phyloP scores from a whole-genome alignment of 257 asterid genomes.

The Buddleja alternifolia region DNA sequence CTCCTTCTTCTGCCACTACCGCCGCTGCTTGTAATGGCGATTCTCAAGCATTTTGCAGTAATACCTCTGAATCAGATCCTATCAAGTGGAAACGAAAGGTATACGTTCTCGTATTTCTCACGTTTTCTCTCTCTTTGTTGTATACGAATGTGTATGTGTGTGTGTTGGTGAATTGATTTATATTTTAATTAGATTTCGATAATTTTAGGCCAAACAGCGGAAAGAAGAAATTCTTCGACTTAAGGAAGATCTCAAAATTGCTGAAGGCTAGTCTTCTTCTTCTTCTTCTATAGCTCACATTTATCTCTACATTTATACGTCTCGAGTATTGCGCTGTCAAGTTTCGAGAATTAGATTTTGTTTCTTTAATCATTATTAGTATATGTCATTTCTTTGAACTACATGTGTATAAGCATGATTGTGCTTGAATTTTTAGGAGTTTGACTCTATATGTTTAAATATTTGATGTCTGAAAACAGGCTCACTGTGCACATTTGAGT shows the following conservation, averaged over 20 bases:
- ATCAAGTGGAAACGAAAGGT: slow-evolving; percentile 84
- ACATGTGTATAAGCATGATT: neutral
- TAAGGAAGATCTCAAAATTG: slow-evolving; percentile 73
- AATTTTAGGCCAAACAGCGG: slow-evolving; percentile 73
- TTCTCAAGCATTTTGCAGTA: slow-evolving; percentile 24
- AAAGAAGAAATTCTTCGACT: slow-evolving; percentile 77
- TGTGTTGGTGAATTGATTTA: slow-evolving; percentile 11
- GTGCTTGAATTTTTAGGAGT: neutral
- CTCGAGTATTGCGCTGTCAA: neutral
- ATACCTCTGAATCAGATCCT: slow-evolving; percentile 45
- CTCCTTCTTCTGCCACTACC: slow-evolving; percentile 30
- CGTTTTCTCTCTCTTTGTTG: neutral
- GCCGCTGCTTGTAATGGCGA: slow-evolving; percentile 27
- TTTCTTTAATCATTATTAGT: neutral
- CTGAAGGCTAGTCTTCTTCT: slow-evolving; percentile 65
- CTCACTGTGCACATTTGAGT: neutral
- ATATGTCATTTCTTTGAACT: neutral
- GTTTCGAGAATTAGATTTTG: slow-evolving; percentile 1
- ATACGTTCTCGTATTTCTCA: neutral
- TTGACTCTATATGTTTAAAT: neutral
- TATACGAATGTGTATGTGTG: neutral
- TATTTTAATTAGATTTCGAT: slow-evolving; percentile 1
- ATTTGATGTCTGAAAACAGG: slow-evolving; percentile 7
- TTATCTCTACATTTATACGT: neutral
- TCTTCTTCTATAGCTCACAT: neutral